These are phyloP conservation scores for Solanum chiquidenum DNA, from an alignment of 257 asterid species.

Conservation along the genomic window DNA sequence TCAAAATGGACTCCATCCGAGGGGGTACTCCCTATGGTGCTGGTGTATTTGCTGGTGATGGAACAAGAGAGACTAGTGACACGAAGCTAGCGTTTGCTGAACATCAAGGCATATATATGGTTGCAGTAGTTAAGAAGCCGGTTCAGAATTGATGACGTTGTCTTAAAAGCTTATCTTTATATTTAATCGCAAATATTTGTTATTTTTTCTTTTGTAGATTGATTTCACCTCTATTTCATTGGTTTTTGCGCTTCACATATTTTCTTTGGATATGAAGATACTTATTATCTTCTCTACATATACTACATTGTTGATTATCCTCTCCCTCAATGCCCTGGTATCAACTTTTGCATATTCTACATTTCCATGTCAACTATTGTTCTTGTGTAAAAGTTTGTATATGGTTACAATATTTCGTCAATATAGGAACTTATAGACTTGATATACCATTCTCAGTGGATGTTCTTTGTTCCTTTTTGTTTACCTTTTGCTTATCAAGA, in stretches of 20 bases:
- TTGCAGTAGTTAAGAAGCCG: conserved; percentile 21
- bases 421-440: no score
- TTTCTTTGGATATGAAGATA: not conserved
- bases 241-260: not conserved
- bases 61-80: conserved; percentile 27
- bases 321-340: not conserved
- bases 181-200: not conserved
- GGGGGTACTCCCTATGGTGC: conserved; percentile 52
- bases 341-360: not conserved
- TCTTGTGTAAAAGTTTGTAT: not conserved
- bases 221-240: not conserved
- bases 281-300: not conserved
- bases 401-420: not conserved
- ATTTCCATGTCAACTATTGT: not conserved
- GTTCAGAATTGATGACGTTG: conserved; percentile 3
- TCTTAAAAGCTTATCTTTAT: not conserved
- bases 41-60: conserved; percentile 40
- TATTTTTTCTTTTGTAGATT: not conserved
- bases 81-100: conserved; percentile 32
- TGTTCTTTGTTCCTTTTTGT: no score
- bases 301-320: not conserved
- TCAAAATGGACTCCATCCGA: conserved; percentile 55
- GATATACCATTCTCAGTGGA: no score
- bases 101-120: conserved; percentile 46
- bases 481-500: no score